These are phyloP conservation scores for Colletotrichum sp. DNA, from an alignment of 2,329 filamentous ascomycete species.

Conservation along the genomic window DNA sequence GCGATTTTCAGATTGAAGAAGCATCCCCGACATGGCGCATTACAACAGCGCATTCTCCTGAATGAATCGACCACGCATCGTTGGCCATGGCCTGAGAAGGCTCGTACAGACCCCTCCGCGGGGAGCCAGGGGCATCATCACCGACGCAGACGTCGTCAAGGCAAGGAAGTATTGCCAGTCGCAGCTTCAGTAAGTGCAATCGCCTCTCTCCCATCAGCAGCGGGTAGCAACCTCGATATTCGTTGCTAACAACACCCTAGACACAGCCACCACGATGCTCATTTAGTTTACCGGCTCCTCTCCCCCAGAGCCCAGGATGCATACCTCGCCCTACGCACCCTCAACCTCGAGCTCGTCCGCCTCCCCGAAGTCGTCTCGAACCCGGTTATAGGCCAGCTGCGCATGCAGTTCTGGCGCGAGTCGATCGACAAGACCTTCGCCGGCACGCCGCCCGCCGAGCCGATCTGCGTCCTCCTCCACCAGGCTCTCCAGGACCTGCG, in stretches of 20 bases:
- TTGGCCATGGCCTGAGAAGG: slow-evolving; percentile 43
- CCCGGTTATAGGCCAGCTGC: slow-evolving; percentile 84
- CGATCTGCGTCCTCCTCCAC: slow-evolving; percentile 84
- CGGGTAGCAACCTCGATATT: neutral
- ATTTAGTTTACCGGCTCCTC: slow-evolving; percentile 84
- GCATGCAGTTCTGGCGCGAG: slow-evolving; percentile 95
- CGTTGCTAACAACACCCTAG: slow-evolving; percentile 46
- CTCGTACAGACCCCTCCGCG: slow-evolving; percentile 29
- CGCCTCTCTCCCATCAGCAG: neutral
- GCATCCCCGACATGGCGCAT: slow-evolving; percentile 17
- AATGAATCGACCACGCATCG: slow-evolving; percentile 44
- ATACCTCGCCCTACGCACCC: slow-evolving; percentile 87
- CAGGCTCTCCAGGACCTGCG: slow-evolving; percentile 71
- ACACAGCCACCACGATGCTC: slow-evolving; percentile 87
- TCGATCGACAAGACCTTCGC: slow-evolving; percentile 79
- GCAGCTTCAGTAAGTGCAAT: slow-evolving; percentile 52
- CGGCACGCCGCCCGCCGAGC: slow-evolving; percentile 83
- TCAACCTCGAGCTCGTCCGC: slow-evolving; percentile 91
- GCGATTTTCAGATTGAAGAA: neutral
- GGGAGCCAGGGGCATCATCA: slow-evolving; percentile 39
- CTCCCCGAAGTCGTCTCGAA: slow-evolving; percentile 91
- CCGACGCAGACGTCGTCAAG: slow-evolving; percentile 55
- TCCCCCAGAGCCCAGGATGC: slow-evolving; percentile 76
- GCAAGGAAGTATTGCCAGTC: slow-evolving; percentile 59
- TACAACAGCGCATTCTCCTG: slow-evolving; percentile 22